A percentile compares a stretch with the other conserved stretches of the same genome.
These are phyloP conservation scores for Cinchona pubescens DNA, from an alignment of 257 asterid species.

Conservation along the genomic window DNA sequence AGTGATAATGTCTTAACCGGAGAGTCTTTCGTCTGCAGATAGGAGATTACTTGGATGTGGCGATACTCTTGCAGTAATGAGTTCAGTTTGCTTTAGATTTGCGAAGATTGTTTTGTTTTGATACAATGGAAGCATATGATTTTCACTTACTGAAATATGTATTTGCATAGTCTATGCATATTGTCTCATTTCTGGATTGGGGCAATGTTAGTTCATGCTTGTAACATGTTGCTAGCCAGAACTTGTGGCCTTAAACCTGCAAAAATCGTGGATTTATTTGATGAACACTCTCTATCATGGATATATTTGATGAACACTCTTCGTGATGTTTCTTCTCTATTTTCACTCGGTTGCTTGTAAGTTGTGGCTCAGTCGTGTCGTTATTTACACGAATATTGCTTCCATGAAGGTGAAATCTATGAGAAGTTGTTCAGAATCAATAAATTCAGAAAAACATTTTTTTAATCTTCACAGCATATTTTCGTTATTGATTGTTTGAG, in stretches of 20 bases:
- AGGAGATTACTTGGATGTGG: conserved; percentile 93
- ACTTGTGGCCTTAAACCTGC: not conserved
- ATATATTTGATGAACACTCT: not conserved
- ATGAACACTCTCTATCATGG: not conserved
- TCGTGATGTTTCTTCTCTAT: not conserved
- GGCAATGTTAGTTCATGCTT: not conserved
- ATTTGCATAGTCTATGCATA: not conserved
- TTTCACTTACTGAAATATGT: not conserved
- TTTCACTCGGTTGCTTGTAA: not conserved
- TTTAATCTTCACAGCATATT: too few species aligned
- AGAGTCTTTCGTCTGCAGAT: conserved; percentile 45
- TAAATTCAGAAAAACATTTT: not conserved
- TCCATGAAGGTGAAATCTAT: not conserved
- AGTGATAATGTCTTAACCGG: conserved; percentile 4
- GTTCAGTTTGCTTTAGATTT: not conserved
- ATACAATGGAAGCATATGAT: not conserved
- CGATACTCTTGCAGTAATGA: conserved; percentile 52
- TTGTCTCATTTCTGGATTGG: not conserved
- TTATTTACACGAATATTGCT: not conserved
- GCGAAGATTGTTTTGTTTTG: too few species aligned
- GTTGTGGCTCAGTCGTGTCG: not conserved
- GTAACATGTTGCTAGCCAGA: not conserved
- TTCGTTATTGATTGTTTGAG: too few species aligned
- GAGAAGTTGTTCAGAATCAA: not conserved
- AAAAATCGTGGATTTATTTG: not conserved